These are phyloP conservation scores for Thermomucor indicae-seudaticae DNA, from an alignment of 371 early-diverging fungal genomes.

Conservation along the genomic window DNA sequence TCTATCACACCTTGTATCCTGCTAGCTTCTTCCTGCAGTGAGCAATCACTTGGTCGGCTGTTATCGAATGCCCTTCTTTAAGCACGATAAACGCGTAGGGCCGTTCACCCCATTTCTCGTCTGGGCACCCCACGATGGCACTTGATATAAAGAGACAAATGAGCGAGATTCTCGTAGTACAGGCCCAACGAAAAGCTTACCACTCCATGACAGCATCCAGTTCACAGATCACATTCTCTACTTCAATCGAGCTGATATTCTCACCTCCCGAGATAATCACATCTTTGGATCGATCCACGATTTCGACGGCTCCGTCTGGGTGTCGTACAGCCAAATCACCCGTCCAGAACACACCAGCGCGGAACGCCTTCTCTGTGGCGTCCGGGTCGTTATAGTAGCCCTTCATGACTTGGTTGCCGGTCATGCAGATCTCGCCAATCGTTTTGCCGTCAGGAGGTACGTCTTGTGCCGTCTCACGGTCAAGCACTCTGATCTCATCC, in stretches of 20 bases:
- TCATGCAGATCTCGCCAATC: conserved; percentile 63
- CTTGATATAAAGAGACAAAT: conserved; percentile 13
- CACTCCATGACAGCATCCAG: conserved; percentile 58
- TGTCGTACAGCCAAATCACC: conserved; percentile 69
- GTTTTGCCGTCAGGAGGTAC: conserved; percentile 53
- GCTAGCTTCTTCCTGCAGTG: conserved; percentile 50
- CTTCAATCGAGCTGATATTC: conserved; percentile 68
- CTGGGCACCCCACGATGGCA: conserved; percentile 59
- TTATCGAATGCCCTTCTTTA: conserved; percentile 29
- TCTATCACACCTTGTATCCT: conserved; percentile 35
- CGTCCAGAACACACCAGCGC: conserved; percentile 62
- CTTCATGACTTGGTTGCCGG: conserved; percentile 64
- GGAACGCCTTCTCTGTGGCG: conserved; percentile 60
- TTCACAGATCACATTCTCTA: conserved; percentile 58
- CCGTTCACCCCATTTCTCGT: conserved; percentile 69
- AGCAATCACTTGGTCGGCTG: conserved; percentile 28
- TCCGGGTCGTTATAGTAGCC: conserved; percentile 50
- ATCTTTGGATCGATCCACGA: conserved; percentile 67
- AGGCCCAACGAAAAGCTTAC: conserved; percentile 10
- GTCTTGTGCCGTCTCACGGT: conserved; percentile 41
- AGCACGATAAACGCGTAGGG: conserved; percentile 63
- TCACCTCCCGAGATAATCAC: conserved; percentile 76
- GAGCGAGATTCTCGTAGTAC: not conserved
- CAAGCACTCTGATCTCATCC: conserved; percentile 59
- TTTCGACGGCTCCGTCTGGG: conserved; percentile 61